phyloP scores from a whole-genome alignment of 1,139 yeast genomes.

The Saccharomycopsis crataegensis region DNA sequence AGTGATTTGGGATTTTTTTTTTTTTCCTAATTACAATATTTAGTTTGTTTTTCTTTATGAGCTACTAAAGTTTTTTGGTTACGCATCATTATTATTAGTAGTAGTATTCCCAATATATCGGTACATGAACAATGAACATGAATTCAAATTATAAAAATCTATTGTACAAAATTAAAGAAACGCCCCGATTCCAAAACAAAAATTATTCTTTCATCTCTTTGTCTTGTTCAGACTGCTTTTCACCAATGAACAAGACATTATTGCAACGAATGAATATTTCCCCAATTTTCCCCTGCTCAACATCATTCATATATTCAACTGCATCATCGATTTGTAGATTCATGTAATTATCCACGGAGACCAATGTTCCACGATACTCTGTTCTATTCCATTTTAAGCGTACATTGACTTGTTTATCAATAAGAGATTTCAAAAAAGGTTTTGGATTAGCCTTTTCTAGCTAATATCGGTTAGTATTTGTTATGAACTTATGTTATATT shows the following conservation, averaged over 20 bases:
- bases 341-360: constrained; percentile 89
- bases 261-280: constrained; percentile 84
- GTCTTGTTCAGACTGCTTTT: constrained; percentile 17
- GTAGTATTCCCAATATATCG: not conserved
- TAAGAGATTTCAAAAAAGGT: constrained; percentile 74
- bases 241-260: constrained; percentile 63
- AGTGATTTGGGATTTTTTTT: too few species aligned
- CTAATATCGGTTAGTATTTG: constrained; percentile 30
- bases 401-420: constrained; percentile 68
- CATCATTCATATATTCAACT: constrained; percentile 49
- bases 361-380: constrained; percentile 77
- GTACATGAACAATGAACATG: not conserved
- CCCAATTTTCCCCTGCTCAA: constrained; percentile 55
- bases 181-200: not conserved
- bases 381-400: constrained; percentile 87
- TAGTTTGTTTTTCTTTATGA: not conserved
- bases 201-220: constrained; percentile 1
- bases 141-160: not conserved
- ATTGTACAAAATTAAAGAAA: not conserved
- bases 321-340: constrained; percentile 73
- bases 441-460: constrained; percentile 69
- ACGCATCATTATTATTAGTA: too few species aligned
- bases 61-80: too few species aligned
- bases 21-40: not conserved
- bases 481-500: not conserved